Evolutionary conservation across 1,284 basidiomycete species (phyloP), one percentile per base, ranked within the genome.

Genomic region (Golubevia sp.): DNA sequence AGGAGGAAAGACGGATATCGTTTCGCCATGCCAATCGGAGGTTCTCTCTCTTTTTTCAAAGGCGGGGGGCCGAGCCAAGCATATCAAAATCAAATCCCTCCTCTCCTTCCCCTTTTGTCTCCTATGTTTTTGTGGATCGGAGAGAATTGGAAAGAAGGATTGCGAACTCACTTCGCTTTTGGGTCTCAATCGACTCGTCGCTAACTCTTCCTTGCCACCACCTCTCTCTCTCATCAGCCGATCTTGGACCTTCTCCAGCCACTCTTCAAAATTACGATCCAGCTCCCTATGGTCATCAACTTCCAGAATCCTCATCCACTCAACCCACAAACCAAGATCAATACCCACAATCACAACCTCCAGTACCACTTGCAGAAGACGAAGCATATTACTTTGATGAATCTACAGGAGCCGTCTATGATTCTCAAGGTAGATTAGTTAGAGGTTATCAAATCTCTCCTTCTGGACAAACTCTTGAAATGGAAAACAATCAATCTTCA

Each of bases 311-410:
- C n/a, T n/a, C n/a, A n/a, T n/a, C n/a, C n/a, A 44, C 38, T 44
- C 11, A 8, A 13, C 38, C 11, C 11, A 18, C 18, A 8, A 44
- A 44, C 38, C 38, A 8, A 44, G 18, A 8, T 8, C 11, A 44
- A 44, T 44, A 44, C 13, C 38, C 11, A 18, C 38, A 44, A 44
- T 44, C 38, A 44, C 38, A 44, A 44, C 38, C 38, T 13, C 38
- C 11, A 18, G 13, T 13, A 44, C 38, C 38, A 18, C 38, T 44
- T 44, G 11, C 38, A n/a, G 68, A 66, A 23, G 69, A 76, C 8
- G 70, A 76, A 61, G 71, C 70, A 21, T 79, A 68, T 62, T 79
- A 79, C 65, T 75, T 66, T 52, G 76, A 79, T 51, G 71, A 79
- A 50, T 66, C 71, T 4, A 79, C 76, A 18, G 76, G 76, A 11